Evolutionary conservation across 345 rosid genomes (phyloP), one percentile per base, ranked within the genome.

Genomic region (Lepidium didymum): DNA sequence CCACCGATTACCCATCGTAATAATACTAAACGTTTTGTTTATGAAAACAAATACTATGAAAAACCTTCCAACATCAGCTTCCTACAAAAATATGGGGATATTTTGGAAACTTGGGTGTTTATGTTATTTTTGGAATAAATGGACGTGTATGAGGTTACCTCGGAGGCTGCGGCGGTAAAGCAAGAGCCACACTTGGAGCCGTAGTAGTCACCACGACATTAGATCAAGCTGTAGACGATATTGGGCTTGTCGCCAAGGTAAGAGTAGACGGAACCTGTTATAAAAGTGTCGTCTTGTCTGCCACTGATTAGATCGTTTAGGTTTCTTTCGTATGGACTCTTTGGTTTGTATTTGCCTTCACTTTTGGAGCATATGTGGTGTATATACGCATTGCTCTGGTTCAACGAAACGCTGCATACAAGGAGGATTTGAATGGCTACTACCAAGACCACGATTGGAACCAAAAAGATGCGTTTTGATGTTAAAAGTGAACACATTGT

Each of bases 181-280:
- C 64, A 67, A 19, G 53, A 38, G n/a, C 52, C 23, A 56, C 72
- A 67, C 54, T 67, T 45, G 21, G 52, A 41, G 55, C 62, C 43
- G 7, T 42, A 56, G n/a, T 25, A 54, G 72, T 67, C 72, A 0
- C 64, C 72, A 7, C 64, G 53, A 15, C 72, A 67, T 13, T 42
- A 64, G 45, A 56, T 19, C 21, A 67, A 56, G 33, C 31, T 29
- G 45, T 67, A 55, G 44, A 45, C 44, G 14, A 34, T 56, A 33
- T 43, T 12, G 14, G 72, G 63, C 33, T 52, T 10, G 11, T 67
- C 54, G 8, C 72, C 72, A 18, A 18, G 52, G 18, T 38, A 43
- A 0, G 58, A 33, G 10, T 54, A 56, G 27, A 6, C 63, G 35
- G 33, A 56, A 11, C 55, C 72, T 37, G 29, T 52, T 14, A 13